Evolutionary conservation across 345 rosid genomes (phyloP), one percentile per base, ranked within the genome.

Genomic region (Lumnitzera racemosa): DNA sequence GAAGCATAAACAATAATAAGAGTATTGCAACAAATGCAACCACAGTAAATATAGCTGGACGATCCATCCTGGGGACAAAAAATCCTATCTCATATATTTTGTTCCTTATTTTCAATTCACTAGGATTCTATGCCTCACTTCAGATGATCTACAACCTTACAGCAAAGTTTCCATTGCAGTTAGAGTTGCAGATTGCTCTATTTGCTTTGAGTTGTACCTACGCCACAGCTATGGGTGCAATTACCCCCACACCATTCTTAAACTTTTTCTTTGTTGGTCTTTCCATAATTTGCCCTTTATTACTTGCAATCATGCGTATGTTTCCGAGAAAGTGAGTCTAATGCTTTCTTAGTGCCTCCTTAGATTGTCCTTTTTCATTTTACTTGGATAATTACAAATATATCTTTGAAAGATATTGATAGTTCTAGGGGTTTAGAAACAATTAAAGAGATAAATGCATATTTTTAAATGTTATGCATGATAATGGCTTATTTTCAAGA

Each of bases 261-360:
- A 13, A 1, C 29, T 12, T 0, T 13, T 58, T 47, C 27, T 46
- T 47, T 7, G 31, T 47, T 13, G 17, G 43, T 36, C 9, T 36
- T 15, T 49, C 11, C 63, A 58, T 24, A 59, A 55, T 20, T 31
- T 55, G 59, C 43, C 59, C 65, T 55, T 49, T 70, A 24, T 31
- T 57, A 57, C 47, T 59, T 70, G 58, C 61, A 64, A 41, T 48
- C 58, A 70, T 36, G 10, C 43, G 43, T 7, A 36, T 36, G 10
- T 36, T 2, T 27, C 4, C 7, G 2, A 36, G 7, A 36, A 36
- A 36, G 11, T 36, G 31, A 5, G 4, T 20, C 20, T 20, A 20
- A 20, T 20, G 20, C 20, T 20, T 20, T 1, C 20, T 20, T 20
- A 20, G 5, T 27, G 31, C 31, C 31, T 27, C 31, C 5, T 27